These are phyloP conservation scores for Calonectria leucothoes DNA, from an alignment of 2,329 filamentous ascomycete species.

Conservation along the genomic window DNA sequence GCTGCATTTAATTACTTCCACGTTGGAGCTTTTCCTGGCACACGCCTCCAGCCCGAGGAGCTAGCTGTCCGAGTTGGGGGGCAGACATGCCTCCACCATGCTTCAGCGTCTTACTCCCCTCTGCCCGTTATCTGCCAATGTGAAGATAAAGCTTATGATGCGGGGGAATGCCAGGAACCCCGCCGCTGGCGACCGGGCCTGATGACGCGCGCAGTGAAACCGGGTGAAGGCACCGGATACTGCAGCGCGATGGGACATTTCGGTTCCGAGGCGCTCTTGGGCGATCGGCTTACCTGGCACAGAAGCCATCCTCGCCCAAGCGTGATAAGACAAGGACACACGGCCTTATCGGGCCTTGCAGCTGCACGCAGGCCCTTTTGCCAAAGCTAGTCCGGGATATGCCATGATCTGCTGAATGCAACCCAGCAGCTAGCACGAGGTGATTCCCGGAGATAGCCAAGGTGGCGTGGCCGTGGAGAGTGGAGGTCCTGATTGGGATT, in stretches of 20 bases:
- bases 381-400: conserved; percentile 7
- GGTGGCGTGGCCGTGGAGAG: neutral
- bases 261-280: neutral
- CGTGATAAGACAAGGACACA: neutral
- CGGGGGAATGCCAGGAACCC: conserved; percentile 11
- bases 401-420: neutral
- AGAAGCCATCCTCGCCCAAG: neutral
- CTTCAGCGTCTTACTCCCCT: neutral
- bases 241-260: neutral
- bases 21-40: neutral
- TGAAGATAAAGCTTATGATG: conserved; percentile 10
- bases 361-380: neutral
- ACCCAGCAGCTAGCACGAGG: neutral
- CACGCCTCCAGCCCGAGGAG: too few species aligned
- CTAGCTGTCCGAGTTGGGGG: neutral
- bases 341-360: conserved; percentile 6
- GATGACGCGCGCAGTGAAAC: neutral
- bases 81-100: conserved; percentile 7
- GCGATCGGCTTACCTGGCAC: neutral
- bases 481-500: neutral
- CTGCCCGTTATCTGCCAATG: conserved; percentile 5
- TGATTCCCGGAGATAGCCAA: conserved; percentile 10
- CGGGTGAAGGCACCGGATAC: neutral
- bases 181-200: neutral
- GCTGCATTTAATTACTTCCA: conserved; percentile 1